Evolutionary conservation across 345 rosid species (phyloP).

Genomic region (Noccaea caerulescens): DNA sequence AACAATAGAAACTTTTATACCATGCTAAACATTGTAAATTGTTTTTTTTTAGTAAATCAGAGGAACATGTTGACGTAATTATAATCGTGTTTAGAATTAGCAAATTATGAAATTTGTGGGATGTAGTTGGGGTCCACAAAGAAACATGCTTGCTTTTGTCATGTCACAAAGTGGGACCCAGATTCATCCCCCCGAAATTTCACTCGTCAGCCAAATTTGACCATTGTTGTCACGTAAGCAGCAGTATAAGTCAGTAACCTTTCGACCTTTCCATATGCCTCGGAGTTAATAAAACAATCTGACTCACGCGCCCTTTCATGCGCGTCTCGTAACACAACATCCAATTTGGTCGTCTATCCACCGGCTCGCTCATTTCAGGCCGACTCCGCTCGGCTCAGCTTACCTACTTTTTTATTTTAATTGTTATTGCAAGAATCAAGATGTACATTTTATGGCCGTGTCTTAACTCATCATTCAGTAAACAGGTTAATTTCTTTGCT

Average conservation of each 20-base stretch:
- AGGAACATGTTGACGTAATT: not conserved
- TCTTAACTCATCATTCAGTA: too few species aligned
- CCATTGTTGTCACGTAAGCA: slow-evolving; percentile 31
- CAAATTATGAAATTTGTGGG: not conserved
- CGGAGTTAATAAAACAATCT: slow-evolving; percentile 10
- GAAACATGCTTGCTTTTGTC: slow-evolving; percentile 27
- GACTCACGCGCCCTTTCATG: not conserved
- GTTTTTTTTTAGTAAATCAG: too few species aligned
- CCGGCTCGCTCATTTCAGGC: slow-evolving; percentile 13
- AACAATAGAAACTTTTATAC: too few species aligned
- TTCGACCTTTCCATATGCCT: slow-evolving; percentile 26
- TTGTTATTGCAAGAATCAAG: too few species aligned
- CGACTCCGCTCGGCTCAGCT: slow-evolving; percentile 10
- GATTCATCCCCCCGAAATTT: not conserved
- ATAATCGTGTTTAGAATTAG: not conserved
- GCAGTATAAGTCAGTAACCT: not conserved
- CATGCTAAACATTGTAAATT: too few species aligned
- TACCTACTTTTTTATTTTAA: not conserved
- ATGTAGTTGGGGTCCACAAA: not conserved
- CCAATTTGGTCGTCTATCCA: not conserved
- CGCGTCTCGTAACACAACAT: not conserved
- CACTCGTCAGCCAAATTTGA: slow-evolving; percentile 37
- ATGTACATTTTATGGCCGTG: too few species aligned
- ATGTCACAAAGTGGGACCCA: slow-evolving; percentile 29
- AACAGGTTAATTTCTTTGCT: too few species aligned